phyloP scores from a whole-genome alignment of 768 basidiomycete genomes.

The Gyrodon lividus region DNA sequence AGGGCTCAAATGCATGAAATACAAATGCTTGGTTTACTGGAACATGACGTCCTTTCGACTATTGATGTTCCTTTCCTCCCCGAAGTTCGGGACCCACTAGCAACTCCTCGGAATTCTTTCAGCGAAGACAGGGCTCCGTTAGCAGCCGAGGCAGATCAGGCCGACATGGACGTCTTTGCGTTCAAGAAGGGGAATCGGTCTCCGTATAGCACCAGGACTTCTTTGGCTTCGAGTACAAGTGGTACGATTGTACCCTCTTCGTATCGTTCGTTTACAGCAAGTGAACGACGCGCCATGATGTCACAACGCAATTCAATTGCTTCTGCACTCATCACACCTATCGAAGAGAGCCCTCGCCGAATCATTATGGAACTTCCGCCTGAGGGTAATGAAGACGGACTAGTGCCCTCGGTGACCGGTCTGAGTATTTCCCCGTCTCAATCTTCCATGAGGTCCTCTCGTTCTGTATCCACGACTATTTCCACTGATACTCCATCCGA shows the following conservation, averaged over 20 bases:
- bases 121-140: conserved; percentile 38
- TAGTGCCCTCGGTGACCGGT: conserved; percentile 33
- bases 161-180: conserved; percentile 70
- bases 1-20: conserved; percentile 98
- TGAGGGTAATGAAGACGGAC: conserved; percentile 35
- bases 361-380: conserved; percentile 51
- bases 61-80: conserved; percentile 84
- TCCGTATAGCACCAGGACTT: conserved; percentile 33
- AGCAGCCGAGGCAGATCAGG: conserved; percentile 64
- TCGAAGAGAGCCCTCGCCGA: conserved; percentile 68
- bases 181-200: conserved; percentile 41
- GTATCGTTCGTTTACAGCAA: conserved; percentile 30
- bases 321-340: conserved; percentile 52
- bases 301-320: conserved; percentile 52
- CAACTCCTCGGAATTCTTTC: conserved; percentile 34
- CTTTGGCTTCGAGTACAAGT: conserved; percentile 41
- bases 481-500: conserved; percentile 20
- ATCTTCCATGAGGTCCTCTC: conserved; percentile 55
- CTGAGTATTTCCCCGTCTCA: conserved; percentile 68
- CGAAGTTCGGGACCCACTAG: conserved; percentile 35
- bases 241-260: conserved; percentile 37
- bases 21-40: conserved; percentile 89
- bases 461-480: conserved; percentile 45
- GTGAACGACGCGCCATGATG: conserved; percentile 39
- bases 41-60: conserved; percentile 86